Base-by-base conservation (phyloP, 345 rosid genomes). In the Syzygium aqueum region DNA sequence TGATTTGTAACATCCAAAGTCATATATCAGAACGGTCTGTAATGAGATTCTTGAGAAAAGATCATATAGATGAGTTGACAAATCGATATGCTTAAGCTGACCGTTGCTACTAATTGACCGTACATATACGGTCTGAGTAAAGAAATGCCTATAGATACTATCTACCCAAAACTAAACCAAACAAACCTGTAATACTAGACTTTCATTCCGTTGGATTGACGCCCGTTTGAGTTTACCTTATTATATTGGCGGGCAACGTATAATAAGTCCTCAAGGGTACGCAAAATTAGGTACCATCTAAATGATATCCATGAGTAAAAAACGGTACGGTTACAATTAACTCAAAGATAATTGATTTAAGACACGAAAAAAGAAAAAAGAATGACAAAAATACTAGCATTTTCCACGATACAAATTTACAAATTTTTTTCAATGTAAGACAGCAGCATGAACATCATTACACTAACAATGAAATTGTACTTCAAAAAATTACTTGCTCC, bases 351-450 rank as follows among this genome's bases (percentile, higher is more conserved):
- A 73, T 33, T 13, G 13, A 73, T 33, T 19, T 33, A 33, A 33
- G 80, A 73, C 22, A 19, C 13, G 14, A 73, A 33, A 33, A 46
- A 4, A 10, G 8, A 50, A 84, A 19, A 84, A 27, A 51, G 2
- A 51, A 84, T 28, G 7, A 43, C 15, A 25, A 8, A 37, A 16
- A 52, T 21, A 84, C 57, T 54, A 51, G 37, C 15, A 54, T 52
- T 84, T 84, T 84, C 85, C 85, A 52, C 43, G 57, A 84, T 84
- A 84, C 85, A 84, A 50, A 84, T 84, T 27, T 84, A 51, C 85
- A 84, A 73, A 33, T 17, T 8, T 33, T 37, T 73, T 33, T 61
- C 80, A 73, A 73, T 73, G 80, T 73, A 73, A 73, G 80, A 73
- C 25, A 73, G 46, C 33, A 73, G 13, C 80, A 73, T 19, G 80